These are phyloP conservation scores for Metarhizium anisopliae DNA, from an alignment of 2,329 filamentous ascomycete genomes.

Conservation along the genomic window DNA sequence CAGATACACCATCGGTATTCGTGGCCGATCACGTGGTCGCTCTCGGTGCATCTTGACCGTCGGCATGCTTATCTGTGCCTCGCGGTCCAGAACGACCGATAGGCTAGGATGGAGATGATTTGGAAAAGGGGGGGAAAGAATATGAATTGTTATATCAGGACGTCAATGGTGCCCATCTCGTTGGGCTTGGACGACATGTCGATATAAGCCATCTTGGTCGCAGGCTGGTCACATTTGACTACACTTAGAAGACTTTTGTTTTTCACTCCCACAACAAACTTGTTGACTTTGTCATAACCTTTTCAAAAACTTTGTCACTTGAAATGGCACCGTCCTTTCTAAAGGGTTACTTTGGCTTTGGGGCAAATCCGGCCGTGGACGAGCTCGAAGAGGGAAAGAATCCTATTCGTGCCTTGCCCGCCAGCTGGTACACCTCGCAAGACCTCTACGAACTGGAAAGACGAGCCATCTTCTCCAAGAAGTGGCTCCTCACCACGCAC, in stretches of 20 bases:
- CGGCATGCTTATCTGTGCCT: background rate
- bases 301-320: background rate
- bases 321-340: conserved; percentile 17
- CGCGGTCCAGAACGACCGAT: background rate
- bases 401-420: conserved; percentile 32
- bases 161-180: background rate
- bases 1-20: background rate
- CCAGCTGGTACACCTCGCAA: conserved; percentile 41
- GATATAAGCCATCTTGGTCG: no score
- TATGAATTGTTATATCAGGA: conserved; percentile 10
- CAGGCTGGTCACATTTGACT: no score
- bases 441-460: conserved; percentile 49
- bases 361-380: conserved; percentile 13
- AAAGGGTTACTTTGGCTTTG: conserved; percentile 30
- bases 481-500: conserved; percentile 48
- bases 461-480: conserved; percentile 47
- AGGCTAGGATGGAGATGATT: background rate
- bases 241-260: background rate
- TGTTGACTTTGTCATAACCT: background rate
- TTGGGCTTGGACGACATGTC: no score
- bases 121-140: background rate
- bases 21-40: conserved; percentile 9
- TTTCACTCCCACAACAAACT: background rate
- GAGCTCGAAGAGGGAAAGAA: conserved; percentile 14
- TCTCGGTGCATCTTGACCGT: background rate